Evolutionary conservation across 2,329 filamentous ascomycete species (phyloP).

Genomic region (Diplodia seriata): DNA sequence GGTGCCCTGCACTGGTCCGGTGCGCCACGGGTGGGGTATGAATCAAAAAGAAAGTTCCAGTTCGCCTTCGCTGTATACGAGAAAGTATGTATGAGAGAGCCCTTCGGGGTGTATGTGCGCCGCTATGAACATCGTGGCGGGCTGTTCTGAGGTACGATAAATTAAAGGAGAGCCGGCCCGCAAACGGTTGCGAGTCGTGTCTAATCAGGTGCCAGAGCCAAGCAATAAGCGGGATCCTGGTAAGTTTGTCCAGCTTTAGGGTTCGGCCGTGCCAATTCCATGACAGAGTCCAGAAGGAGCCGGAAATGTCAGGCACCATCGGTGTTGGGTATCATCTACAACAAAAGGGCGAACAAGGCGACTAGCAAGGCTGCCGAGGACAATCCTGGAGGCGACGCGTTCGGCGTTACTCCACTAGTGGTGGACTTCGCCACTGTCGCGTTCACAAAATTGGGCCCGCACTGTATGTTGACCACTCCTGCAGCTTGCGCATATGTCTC

Average conservation of each 20-base stretch:
- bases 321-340: neutral
- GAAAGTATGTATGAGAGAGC: conserved; percentile 20
- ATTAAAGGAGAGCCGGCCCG: conserved; percentile 27
- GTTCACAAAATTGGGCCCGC: conserved; percentile 63
- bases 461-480: conserved; percentile 70
- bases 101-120: neutral
- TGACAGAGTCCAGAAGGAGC: no score
- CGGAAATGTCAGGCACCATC: neutral
- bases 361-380: conserved; percentile 24
- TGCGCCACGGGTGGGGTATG: conserved; percentile 14
- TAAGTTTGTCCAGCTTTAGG: conserved; percentile 19
- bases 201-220: conserved; percentile 14
- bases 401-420: conserved; percentile 31
- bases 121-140: conserved; percentile 22
- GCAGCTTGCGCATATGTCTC: conserved; percentile 75
- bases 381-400: conserved; percentile 5
- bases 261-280: neutral
- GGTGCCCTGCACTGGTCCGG: conserved; percentile 2
- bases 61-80: conserved; percentile 21
- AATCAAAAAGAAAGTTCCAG: conserved; percentile 24
- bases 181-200: conserved; percentile 18
- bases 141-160: conserved; percentile 22
- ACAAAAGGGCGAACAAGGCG: conserved; percentile 15
- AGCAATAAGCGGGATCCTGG: conserved; percentile 13
- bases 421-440: conserved; percentile 54